Base-by-base conservation (phyloP, 305 asterid genomes). In the Solanum hybrid region DNA sequence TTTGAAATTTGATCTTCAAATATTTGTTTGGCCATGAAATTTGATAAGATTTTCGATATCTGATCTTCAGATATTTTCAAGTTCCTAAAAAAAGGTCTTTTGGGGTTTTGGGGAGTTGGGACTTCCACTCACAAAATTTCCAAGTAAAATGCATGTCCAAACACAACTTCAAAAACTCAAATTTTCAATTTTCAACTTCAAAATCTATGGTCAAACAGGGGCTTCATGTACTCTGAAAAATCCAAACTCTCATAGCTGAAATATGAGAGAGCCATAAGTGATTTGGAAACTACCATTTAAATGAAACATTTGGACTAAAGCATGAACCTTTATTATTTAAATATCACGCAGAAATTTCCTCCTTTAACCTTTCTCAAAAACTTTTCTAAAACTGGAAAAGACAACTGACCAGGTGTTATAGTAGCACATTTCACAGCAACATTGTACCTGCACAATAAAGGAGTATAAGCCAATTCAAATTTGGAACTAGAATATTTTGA, bases 381-480 rank as follows among this genome's bases (percentile, higher is more conserved):
- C 60, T 37, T 15, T 64, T 6, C 80, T 88, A 19, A 90, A 80
- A 51, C 32, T 24, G 31, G 60, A 35, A 72, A 42, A 87, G 85
- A 69, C 19, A 51, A 88, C 94, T 82, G 84, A 93, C 96, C 96
- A 38, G 96, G 95, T 9, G 96, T 97, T 86, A 97, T 97, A 71
- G 99, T 97, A 93, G 99, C 99, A 88, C 99, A 97, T 92, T 97
- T 97, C 91, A 97, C 92, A 75, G 98, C 99, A 90, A 96, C 98
- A 89, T 96, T 97, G 90, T 97, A 94, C 95, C 98, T 95, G 91
- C 90, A 78, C 27, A 15, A 78, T 88, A 60, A 34, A 78, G 38
- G 32, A 85, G 45, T 60, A 56, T 19, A 85, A 85, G 69, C 77
- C 88, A 85, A 56, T 31, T 29, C 87, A 31, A 4, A 17, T 3